These are phyloP conservation scores for Candida silvatica DNA, from an alignment of 805 yeast genomes.

Conservation along the genomic window DNA sequence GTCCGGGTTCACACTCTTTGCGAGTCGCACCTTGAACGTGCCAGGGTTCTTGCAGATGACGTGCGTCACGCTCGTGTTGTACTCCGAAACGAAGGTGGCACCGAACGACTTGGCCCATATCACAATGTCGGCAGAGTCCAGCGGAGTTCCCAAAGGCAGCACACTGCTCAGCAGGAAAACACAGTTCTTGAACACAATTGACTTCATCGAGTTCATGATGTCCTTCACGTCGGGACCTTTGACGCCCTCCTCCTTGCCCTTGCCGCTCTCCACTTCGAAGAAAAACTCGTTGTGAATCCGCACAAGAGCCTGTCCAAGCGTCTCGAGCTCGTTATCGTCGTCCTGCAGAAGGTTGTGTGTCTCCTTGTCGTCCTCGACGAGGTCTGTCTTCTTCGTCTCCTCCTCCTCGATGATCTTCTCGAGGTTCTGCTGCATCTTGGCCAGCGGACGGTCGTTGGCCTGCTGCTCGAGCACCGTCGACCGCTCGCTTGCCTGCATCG, in stretches of 20 bases:
- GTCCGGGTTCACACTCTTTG: constrained; percentile 48
- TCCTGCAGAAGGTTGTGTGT: constrained; percentile 53
- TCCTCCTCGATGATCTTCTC: constrained; percentile 38
- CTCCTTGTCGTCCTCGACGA: constrained; percentile 19
- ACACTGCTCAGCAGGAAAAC: constrained; percentile 79
- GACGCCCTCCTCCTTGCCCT: constrained; percentile 5
- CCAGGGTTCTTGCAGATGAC: constrained; percentile 74
- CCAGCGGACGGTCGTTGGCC: constrained; percentile 75
- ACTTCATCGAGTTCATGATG: constrained; percentile 73
- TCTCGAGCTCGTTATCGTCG: constrained; percentile 69
- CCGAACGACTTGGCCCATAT: constrained; percentile 92
- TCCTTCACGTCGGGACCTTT: constrained; percentile 50
- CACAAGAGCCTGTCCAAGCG: constrained; percentile 52
- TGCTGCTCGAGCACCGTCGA: constrained; percentile 70
- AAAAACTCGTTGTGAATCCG: constrained; percentile 66
- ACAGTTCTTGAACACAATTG: constrained; percentile 55
- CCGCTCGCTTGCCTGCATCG: constrained; percentile 53
- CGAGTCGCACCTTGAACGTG: constrained; percentile 79
- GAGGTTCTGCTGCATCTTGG: constrained; percentile 68
- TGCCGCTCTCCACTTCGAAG: constrained; percentile 28
- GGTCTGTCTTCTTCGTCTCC: constrained; percentile 15
- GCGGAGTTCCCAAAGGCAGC: constrained; percentile 72
- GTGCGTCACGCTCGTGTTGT: constrained; percentile 72
- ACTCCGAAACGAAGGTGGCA: constrained; percentile 69
- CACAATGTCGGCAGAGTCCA: constrained; percentile 77